phyloP scores from a whole-genome alignment of 1,284 basidiomycete genomes.

The Fereydounia khargensis region DNA sequence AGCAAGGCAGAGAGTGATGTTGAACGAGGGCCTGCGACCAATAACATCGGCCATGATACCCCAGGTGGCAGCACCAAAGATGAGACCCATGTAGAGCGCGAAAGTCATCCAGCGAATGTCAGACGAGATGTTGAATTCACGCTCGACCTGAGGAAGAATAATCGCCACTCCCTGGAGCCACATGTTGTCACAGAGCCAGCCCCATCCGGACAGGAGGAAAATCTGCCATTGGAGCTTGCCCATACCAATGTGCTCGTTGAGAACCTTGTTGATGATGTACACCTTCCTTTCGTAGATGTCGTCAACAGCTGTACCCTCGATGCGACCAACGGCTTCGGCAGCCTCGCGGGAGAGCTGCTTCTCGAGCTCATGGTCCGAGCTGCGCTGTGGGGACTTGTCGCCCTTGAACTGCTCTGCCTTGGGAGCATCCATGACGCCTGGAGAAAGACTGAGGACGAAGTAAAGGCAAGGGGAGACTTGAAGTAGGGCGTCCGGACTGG shows the following conservation, averaged over 20 bases:
- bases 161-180: slow-evolving; percentile 55
- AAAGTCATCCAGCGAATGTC: slow-evolving; percentile 49
- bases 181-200: slow-evolving; percentile 51
- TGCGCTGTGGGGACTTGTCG: slow-evolving; percentile 6
- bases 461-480: too few relatives aligned
- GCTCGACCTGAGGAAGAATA: slow-evolving; percentile 45
- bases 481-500: too few relatives aligned
- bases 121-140: slow-evolving; percentile 41
- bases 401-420: slow-evolving; percentile 4
- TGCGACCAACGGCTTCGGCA: slow-evolving; percentile 4
- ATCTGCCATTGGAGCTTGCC: slow-evolving; percentile 49
- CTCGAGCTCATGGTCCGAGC: slow-evolving; percentile 20
- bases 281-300: slow-evolving; percentile 52
- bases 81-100: slow-evolving; percentile 48
- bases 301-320: slow-evolving; percentile 34
- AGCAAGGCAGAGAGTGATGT: slow-evolving; percentile 50
- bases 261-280: slow-evolving; percentile 54
- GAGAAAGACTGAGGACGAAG: neutral
- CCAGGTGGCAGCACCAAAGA: slow-evolving; percentile 53
- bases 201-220: slow-evolving; percentile 42
- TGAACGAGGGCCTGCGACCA: slow-evolving; percentile 53
- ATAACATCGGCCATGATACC: slow-evolving; percentile 54
- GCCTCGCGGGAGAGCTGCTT: slow-evolving; percentile 20
- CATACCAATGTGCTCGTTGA: slow-evolving; percentile 55
- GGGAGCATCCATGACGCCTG: neutral